A percentile compares a stretch with the other conserved stretches of the same genome.
Evolutionary conservation across 768 basidiomycete species (phyloP).

Genomic region (Chiua virens): DNA sequence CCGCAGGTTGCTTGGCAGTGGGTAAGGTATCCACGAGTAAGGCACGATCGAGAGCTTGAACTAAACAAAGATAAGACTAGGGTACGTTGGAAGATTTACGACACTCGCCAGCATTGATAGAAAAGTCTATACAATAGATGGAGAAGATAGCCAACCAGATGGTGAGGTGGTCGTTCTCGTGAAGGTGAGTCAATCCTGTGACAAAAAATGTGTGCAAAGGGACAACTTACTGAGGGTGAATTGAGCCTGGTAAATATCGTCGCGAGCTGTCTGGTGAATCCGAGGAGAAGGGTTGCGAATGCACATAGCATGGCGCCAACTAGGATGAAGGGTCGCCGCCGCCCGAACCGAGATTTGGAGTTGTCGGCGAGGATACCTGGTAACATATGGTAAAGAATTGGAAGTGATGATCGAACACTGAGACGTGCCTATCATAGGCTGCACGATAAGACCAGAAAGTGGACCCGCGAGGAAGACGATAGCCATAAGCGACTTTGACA

Average conservation of each 20-base stretch:
- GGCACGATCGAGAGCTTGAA: slow-evolving; percentile 89
- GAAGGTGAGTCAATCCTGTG: background rate
- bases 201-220: background rate
- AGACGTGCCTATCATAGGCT: slow-evolving; percentile 76
- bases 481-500: slow-evolving; percentile 85
- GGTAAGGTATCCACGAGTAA: slow-evolving; percentile 86
- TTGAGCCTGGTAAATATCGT: slow-evolving; percentile 38
- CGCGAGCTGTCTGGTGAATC: slow-evolving; percentile 75
- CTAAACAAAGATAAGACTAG: slow-evolving; percentile 35
- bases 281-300: slow-evolving; percentile 75
- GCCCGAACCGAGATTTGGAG: slow-evolving; percentile 78
- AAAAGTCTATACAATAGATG: slow-evolving; percentile 69
- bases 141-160: slow-evolving; percentile 75
- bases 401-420: background rate
- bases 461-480: slow-evolving; percentile 93
- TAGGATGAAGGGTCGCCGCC: slow-evolving; percentile 86
- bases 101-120: slow-evolving; percentile 51
- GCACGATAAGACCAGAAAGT: slow-evolving; percentile 85
- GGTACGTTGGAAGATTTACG: background rate
- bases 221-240: slow-evolving; percentile 34
- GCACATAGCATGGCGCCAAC: slow-evolving; percentile 65
- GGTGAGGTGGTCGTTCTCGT: slow-evolving; percentile 63
- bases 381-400: background rate
- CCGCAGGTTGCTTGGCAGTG: slow-evolving; percentile 69
- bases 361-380: slow-evolving; percentile 74